Conservation (phyloP, 306 rosid species). For the Quercus mongolica region DNA sequence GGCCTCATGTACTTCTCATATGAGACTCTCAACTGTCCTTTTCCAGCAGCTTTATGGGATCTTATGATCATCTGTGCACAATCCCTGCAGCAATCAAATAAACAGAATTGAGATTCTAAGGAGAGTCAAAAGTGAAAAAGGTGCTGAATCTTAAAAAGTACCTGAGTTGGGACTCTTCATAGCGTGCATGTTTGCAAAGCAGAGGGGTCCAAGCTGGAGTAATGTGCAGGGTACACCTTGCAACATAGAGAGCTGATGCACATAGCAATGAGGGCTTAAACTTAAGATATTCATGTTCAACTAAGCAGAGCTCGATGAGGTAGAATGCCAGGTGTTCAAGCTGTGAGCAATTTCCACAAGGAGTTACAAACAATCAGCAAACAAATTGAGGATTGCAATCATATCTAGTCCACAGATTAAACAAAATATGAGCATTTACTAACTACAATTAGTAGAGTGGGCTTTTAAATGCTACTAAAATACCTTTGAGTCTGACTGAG, state of each 20-base stretch:
- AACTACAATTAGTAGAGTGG: background rate
- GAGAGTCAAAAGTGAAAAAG: background rate
- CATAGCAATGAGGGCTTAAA: conserved; percentile 79
- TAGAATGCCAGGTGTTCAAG: conserved; percentile 79
- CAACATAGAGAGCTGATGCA: conserved; percentile 88
- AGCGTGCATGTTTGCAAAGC: conserved; percentile 70
- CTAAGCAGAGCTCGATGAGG: conserved; percentile 65
- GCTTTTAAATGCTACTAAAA: background rate
- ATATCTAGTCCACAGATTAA: background rate
- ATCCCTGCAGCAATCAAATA: conserved; percentile 32
- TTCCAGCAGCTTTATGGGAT: conserved; percentile 61
- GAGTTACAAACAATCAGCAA: conserved; percentile 18
- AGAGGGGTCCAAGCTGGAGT: conserved; percentile 71
- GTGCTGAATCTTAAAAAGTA: conserved; percentile 1
- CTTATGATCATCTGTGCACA: conserved; percentile 74
- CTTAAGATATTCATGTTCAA: conserved; percentile 71
- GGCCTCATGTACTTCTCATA: conserved; percentile 61
- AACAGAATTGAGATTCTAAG: background rate
- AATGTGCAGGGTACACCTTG: conserved; percentile 67
- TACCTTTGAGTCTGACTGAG: conserved; percentile 73
- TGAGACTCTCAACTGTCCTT: conserved; percentile 57
- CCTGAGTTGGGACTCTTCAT: conserved; percentile 71
- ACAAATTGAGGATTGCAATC: background rate
- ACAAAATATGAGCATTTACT: background rate
- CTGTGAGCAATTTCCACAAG: conserved; percentile 35